Base-by-base conservation (phyloP, 1,284 basidiomycete species). In the Ganoderma lingzhi region DNA sequence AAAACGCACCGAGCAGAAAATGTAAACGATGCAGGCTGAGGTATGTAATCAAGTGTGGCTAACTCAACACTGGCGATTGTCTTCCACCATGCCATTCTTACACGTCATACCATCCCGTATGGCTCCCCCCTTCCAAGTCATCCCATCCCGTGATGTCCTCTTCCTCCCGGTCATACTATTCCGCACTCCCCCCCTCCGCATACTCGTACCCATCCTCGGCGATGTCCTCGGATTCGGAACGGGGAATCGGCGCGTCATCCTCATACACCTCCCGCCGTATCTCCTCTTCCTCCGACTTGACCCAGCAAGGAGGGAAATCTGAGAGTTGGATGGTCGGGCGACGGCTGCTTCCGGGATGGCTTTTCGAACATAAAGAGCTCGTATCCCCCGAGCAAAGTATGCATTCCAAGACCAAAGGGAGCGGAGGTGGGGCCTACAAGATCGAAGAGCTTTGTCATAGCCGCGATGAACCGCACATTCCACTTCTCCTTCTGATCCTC, bases 221-320 rank as follows among this genome's bases (percentile, higher is more conserved):
- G 19, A 9, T 3, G 10, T 55, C 23, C 53, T 32, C 23, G 53
- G 28, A n/a, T n/a, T n/a, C 35, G 6, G 15, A 37, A n/a, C 17
- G 35, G 35, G 56, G 56, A 59, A 9, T 39, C 35, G 48, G 23
- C 9, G n/a, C 23, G 17, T 62, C 42, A 53, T 62, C 61, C 17
- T 63, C 62, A 5, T 35, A 59, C 10, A 39, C 56, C 28, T 53
- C 51, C 56, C 44, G 17, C 23, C 6, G 44, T 23, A n/a, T 58
- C 48, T 56, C 65, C 19, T 63, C 68, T 42, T 58, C 65, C 30
- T 41, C 65, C 1, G 41, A 56, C 14, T 44, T 39, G 17, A 70
- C 65, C 69, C 69, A 69, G 23, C 64, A 66, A 44, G 42, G 55
- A 42, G n/a, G 64, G 62, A 15, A 65, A 30, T 30, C 14, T 41